Conservation (phyloP, 2,329 filamentous ascomycete species). For the Cladosporium velox region DNA sequence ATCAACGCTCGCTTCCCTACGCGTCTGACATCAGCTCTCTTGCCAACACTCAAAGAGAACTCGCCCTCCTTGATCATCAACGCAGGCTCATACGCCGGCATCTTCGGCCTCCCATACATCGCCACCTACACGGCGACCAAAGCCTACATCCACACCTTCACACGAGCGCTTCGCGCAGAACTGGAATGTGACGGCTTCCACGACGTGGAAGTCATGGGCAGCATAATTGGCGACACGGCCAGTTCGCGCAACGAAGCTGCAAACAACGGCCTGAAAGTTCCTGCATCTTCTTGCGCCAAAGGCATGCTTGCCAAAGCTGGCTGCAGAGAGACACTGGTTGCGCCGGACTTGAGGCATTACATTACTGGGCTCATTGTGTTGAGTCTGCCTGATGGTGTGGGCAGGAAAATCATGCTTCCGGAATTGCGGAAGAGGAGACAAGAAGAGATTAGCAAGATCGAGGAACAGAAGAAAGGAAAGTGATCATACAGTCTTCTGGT, state of each 20-base stretch:
- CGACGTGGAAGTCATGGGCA: constrained; percentile 38
- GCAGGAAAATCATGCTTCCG: constrained; percentile 9
- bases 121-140: constrained; percentile 51
- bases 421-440: constrained; percentile 16
- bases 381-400: constrained; percentile 8
- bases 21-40: constrained; percentile 50
- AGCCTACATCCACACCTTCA: constrained; percentile 48
- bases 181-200: constrained; percentile 41
- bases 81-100: constrained; percentile 50
- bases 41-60: constrained; percentile 48
- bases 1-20: constrained; percentile 55
- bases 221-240: constrained; percentile 25
- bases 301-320: constrained; percentile 24
- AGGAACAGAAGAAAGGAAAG: constrained; percentile 9
- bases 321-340: constrained; percentile 22
- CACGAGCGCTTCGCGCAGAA: constrained; percentile 46
- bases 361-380: constrained; percentile 5
- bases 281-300: constrained; percentile 21
- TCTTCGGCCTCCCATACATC: constrained; percentile 50
- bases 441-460: constrained; percentile 5
- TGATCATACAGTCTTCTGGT: neutral
- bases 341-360: constrained; percentile 23
- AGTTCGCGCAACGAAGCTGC: constrained; percentile 20
- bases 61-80: constrained; percentile 54
- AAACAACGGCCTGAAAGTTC: constrained; percentile 22